Evolutionary conservation across 2,329 filamentous ascomycete genomes (phyloP).

Genomic region (Pseudogymnoascus sp.): DNA sequence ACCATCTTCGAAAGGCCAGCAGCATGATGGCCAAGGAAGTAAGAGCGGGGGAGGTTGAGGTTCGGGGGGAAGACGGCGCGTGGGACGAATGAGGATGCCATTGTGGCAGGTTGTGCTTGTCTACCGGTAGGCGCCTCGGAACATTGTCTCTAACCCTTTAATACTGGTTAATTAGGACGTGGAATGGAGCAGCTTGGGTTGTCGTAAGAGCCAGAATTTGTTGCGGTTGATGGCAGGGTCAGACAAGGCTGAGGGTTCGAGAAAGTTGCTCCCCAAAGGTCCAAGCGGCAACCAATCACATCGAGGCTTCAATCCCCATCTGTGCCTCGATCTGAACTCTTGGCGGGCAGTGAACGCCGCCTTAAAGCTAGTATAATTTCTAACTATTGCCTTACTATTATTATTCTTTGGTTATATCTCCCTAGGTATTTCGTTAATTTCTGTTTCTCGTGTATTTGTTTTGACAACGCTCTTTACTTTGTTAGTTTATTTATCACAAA

Average conservation of each 20-base stretch:
- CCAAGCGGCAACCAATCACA: background rate
- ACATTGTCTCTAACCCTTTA: background rate
- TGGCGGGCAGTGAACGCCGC: background rate
- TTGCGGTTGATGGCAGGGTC: background rate
- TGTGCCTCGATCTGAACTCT: background rate
- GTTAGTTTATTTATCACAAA: no score
- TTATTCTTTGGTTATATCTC: background rate
- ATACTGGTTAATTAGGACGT: background rate
- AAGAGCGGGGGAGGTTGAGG: conserved; percentile 71
- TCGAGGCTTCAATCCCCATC: background rate
- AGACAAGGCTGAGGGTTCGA: conserved; percentile 1
- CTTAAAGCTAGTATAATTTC: background rate
- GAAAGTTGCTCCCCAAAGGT: background rate
- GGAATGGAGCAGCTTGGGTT: background rate
- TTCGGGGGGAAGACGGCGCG: conserved; percentile 66
- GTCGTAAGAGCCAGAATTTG: background rate
- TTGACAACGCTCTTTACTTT: background rate
- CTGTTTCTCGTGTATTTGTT: background rate
- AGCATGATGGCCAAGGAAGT: conserved; percentile 90
- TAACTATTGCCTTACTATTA: background rate
- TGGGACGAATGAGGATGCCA: conserved; percentile 53
- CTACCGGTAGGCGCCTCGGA: background rate
- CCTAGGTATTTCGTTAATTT: background rate
- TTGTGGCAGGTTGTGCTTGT: conserved; percentile 6
- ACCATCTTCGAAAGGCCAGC: conserved; percentile 77